A percentile compares a stretch with the other conserved stretches of the same genome.
phyloP scores from a whole-genome alignment of 2,329 filamentous ascomycete species.

The Pseudogymnoascus sp. region DNA sequence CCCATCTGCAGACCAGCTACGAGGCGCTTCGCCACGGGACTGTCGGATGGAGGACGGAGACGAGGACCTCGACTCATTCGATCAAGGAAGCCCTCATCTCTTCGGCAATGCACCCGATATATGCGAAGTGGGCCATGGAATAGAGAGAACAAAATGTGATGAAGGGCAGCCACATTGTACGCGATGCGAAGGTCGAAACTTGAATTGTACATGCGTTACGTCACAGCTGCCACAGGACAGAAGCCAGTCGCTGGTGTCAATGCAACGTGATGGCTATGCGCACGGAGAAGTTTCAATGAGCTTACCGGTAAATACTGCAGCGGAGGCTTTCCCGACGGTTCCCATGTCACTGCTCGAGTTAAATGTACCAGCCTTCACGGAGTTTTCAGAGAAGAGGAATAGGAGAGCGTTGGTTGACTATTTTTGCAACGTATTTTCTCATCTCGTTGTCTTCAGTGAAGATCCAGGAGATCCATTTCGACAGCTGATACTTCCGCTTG shows the following conservation, averaged over 20 bases:
- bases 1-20: too few species aligned
- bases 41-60: too few species aligned
- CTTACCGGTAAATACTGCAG: slow-evolving; percentile 19
- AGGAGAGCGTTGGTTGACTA: slow-evolving; percentile 51
- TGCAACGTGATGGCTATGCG: background rate
- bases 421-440: slow-evolving; percentile 56
- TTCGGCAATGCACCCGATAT: too few species aligned
- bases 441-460: slow-evolving; percentile 57
- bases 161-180: background rate
- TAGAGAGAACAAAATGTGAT: too few species aligned
- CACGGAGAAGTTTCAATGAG: background rate
- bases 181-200: background rate
- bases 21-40: too few species aligned
- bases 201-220: background rate
- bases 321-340: background rate
- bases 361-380: slow-evolving; percentile 43
- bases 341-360: slow-evolving; percentile 38
- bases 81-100: too few species aligned
- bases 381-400: slow-evolving; percentile 47
- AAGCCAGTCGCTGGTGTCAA: background rate
- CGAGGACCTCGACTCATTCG: too few species aligned
- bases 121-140: too few species aligned
- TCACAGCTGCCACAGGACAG: background rate
- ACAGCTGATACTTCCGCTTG: slow-evolving; percentile 53
- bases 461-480: slow-evolving; percentile 56